Base-by-base conservation (phyloP, 495 filamentous ascomycete genomes). In the Penicillium robsamsonii region DNA sequence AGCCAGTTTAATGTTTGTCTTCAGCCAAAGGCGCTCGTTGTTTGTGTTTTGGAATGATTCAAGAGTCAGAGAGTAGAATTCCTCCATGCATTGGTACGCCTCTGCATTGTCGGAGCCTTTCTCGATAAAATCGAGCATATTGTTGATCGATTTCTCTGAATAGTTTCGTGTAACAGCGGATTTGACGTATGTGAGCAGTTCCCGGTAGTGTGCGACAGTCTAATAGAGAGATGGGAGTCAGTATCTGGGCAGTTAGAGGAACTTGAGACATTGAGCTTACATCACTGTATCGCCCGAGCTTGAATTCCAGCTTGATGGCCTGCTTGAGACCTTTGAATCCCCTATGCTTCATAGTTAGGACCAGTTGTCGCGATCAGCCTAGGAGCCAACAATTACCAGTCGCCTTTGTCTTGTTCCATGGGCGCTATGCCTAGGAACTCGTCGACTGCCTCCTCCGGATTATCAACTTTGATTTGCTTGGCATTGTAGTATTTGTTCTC, bases 401-500 rank as follows among this genome's bases (percentile, higher is more conserved):
- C 93, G 45, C 89, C 89, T 77, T 97, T 97, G 65, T 95, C 90
- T 56, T 82, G 73, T 72, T 98, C 94, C 55, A 96, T 67, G 9
- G 84, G 80, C 9, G 90, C 91, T 58, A 97, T 85, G 8, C 84
- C 88, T 20, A 97, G 78, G 64, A 98, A 98, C 75, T 97, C 93
- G 17, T 87, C 86, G 42, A 97, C 85, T 1, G 94, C 94, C 53
- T 89, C 91, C 63, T 96, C 87, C 3, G 95, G 91, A 58, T 88
- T 89, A 52, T 84, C 85, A 9, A 79, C 81, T 76, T 98, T 98
- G 73, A 95, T 87, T 73, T 96, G 92, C 76, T 98, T 98, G 25
- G 94, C 94, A 76, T 96, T 97, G 81, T 97, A 98, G 77, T 98
- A 98, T 76, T 96, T 96, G 78, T 98, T 98, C 71, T 97, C 95